Conservation (phyloP, 805 yeast genomes). For the Kuraishia molischiana region DNA sequence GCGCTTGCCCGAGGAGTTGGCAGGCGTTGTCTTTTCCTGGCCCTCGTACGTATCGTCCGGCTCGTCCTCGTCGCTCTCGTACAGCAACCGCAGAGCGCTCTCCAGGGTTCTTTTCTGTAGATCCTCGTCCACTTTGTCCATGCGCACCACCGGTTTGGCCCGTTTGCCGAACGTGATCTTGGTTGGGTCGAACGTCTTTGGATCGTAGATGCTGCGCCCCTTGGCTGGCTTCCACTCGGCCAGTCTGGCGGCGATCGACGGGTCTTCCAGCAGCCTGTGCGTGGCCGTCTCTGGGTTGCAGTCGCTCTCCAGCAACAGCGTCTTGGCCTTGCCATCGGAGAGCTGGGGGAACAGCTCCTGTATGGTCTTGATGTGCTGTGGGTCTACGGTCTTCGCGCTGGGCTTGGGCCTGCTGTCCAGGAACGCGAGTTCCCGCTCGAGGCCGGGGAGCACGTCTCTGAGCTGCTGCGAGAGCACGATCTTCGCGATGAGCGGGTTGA, state of each 20-base stretch:
- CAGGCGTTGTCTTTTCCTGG: constrained; percentile 29
- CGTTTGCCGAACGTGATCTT: constrained; percentile 25
- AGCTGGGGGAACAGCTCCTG: constrained; percentile 64
- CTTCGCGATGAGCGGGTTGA: constrained; percentile 47
- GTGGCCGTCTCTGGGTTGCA: constrained; percentile 50
- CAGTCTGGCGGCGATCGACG: constrained; percentile 28
- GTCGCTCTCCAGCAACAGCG: constrained; percentile 36
- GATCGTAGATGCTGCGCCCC: constrained; percentile 18
- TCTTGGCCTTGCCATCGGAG: constrained; percentile 32
- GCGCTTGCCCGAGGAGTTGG: constrained; percentile 3
- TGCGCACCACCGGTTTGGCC: constrained; percentile 8
- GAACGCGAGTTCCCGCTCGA: constrained; percentile 41
- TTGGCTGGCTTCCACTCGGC: constrained; percentile 14
- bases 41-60: constrained; percentile 72
- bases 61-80: constrained; percentile 77
- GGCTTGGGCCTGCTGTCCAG: constrained; percentile 15
- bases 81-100: constrained; percentile 48
- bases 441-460: constrained; percentile 36
- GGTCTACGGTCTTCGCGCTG: constrained; percentile 11
- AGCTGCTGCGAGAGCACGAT: constrained; percentile 40
- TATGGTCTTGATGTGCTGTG: constrained; percentile 28
- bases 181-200: constrained; percentile 17
- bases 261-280: constrained; percentile 52
- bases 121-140: constrained; percentile 21
- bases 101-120: constrained; percentile 47